A percentile compares a stretch with the other conserved stretches of the same genome.
Evolutionary conservation across 129 eudicot species (phyloP).

Genomic region (Centaurea solstitialis): DNA sequence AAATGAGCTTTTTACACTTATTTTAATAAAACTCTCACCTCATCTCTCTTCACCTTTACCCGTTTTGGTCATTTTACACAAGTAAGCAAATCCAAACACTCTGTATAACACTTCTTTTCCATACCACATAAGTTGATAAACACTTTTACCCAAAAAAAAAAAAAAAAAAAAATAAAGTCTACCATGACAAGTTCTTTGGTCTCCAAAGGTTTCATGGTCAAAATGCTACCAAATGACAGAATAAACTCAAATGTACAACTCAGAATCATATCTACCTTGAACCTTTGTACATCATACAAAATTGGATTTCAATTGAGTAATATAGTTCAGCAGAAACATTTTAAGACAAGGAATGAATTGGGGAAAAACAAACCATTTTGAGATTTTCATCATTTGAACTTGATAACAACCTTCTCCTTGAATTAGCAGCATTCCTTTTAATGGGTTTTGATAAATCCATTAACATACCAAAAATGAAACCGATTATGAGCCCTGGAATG

Average conservation of each 20-base stretch:
- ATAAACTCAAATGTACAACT: background rate
- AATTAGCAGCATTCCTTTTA: background rate
- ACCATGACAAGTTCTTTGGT: background rate
- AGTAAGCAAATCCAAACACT: too few relatives aligned
- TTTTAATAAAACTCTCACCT: too few relatives aligned
- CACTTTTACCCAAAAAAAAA: too few relatives aligned
- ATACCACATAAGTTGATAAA: too few relatives aligned
- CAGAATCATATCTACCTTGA: background rate
- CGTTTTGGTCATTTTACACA: too few relatives aligned
- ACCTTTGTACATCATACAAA: background rate
- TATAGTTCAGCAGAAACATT: background rate
- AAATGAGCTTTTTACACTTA: too few relatives aligned
- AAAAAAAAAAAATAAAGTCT: too few relatives aligned
- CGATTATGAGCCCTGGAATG: slow-evolving; percentile 80
- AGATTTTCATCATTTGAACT: slow-evolving; percentile 55
- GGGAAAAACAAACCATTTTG: slow-evolving; percentile 63
- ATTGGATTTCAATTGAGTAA: background rate
- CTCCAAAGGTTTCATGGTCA: background rate
- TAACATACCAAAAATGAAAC: slow-evolving; percentile 70
- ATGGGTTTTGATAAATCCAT: slow-evolving; percentile 66
- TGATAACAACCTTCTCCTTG: slow-evolving; percentile 9
- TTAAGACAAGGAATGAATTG: too few relatives aligned
- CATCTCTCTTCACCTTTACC: too few relatives aligned
- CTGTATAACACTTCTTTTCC: too few relatives aligned
- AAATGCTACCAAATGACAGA: background rate